Evolutionary conservation across 2,329 filamentous ascomycete species (phyloP).

Genomic region (Epichloe amarillans): DNA sequence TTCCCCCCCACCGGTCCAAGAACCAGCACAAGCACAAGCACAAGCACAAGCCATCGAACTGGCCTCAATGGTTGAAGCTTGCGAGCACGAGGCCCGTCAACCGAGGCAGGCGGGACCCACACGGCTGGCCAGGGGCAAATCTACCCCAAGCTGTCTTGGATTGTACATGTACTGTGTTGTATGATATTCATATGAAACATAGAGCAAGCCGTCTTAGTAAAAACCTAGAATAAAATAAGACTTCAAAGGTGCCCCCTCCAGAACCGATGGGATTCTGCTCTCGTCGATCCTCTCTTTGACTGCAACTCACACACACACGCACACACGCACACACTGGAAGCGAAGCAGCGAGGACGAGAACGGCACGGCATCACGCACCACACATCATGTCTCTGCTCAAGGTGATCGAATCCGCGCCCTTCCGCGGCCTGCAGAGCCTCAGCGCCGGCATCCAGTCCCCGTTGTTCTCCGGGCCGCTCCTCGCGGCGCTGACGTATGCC

Average conservation of each 20-base stretch:
- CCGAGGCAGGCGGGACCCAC: background rate
- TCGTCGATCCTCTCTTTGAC: no score
- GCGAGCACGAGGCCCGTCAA: background rate
- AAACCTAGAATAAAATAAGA: no score
- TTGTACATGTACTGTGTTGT: background rate
- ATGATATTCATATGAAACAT: background rate
- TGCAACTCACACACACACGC: no score
- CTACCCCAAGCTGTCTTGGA: background rate
- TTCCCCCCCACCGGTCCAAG: background rate
- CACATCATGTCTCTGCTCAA: conserved; percentile 5
- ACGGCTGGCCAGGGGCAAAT: background rate
- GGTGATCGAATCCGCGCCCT: conserved; percentile 7
- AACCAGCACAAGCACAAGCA: background rate
- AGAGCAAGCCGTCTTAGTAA: background rate
- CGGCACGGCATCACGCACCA: background rate
- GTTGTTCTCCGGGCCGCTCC: conserved; percentile 8
- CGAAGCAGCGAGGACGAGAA: no score
- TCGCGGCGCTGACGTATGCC: conserved; percentile 6
- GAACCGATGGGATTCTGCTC: no score
- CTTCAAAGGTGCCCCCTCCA: no score
- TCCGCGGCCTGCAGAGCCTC: conserved; percentile 5
- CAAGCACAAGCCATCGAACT: background rate
- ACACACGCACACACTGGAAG: background rate
- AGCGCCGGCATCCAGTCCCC: conserved; percentile 6
- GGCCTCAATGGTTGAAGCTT: background rate